A percentile compares a stretch with the other conserved stretches of the same genome.
Conservation (phyloP, 2,329 filamentous ascomycete genomes). For the Ceratocystis lukuohia region DNA sequence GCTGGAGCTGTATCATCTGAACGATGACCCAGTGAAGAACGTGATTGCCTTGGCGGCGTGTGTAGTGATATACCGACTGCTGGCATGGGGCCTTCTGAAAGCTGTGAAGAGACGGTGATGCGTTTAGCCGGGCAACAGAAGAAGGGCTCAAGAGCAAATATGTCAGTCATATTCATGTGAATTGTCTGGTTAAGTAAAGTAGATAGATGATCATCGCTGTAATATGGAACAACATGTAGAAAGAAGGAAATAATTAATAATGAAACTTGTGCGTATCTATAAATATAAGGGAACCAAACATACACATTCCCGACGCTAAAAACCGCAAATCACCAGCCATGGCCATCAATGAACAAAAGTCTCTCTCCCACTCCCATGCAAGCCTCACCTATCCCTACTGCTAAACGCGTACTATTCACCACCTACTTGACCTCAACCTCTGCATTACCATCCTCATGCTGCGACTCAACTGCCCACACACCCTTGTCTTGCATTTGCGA, state of each 20-base stretch:
- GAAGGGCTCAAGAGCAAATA: not conserved
- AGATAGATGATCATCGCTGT: not conserved
- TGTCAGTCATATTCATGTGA: not conserved
- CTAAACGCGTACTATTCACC: not conserved
- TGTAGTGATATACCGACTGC: slow-evolving; percentile 49
- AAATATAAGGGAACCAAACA: not conserved
- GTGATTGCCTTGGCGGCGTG: slow-evolving; percentile 49
- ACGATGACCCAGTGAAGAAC: slow-evolving; percentile 47
- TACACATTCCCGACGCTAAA: not conserved
- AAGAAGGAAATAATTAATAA: not conserved
- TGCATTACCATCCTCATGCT: slow-evolving; percentile 8
- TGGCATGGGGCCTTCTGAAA: slow-evolving; percentile 48
- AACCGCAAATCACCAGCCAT: not conserved
- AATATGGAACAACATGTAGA: not conserved
- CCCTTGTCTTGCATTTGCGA: slow-evolving; percentile 12
- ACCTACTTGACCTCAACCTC: not conserved
- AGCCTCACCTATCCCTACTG: not conserved
- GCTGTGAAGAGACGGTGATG: slow-evolving; percentile 32
- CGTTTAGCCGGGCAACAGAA: slow-evolving; percentile 28
- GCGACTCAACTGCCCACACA: slow-evolving; percentile 14
- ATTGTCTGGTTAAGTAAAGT: not conserved
- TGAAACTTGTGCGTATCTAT: not conserved
- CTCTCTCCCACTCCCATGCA: not conserved
- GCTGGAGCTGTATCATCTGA: slow-evolving; percentile 51
- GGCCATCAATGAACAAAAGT: not conserved